phyloP scores from a whole-genome alignment of 164 flowering plant genomes.

The Pachysandra terminalis region DNA sequence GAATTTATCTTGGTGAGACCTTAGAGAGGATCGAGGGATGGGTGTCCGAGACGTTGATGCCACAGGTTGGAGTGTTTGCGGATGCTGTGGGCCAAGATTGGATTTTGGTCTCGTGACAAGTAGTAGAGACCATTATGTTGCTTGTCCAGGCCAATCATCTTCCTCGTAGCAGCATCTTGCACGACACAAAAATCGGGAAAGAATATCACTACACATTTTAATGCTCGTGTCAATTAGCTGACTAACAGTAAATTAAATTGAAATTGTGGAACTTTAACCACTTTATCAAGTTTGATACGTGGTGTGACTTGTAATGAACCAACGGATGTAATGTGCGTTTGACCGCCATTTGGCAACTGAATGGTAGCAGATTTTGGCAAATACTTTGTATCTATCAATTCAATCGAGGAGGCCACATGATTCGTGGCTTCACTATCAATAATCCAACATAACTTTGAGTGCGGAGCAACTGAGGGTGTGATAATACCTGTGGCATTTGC shows the following conservation, averaged over 20 bases:
- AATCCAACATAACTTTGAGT: slow-evolving; percentile 1
- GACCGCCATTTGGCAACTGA: slow-evolving; percentile 1
- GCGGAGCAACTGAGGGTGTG: not conserved
- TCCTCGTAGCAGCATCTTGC: slow-evolving; percentile 1
- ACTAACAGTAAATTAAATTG: not conserved
- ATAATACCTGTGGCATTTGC: slow-evolving; percentile 2
- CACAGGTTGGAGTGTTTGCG: not conserved
- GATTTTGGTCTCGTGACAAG: not conserved
- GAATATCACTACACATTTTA: not conserved
- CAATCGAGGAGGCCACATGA: not conserved
- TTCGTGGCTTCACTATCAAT: slow-evolving; percentile 4
- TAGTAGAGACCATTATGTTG: slow-evolving; percentile 1
- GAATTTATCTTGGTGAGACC: not conserved
- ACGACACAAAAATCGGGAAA: slow-evolving; percentile 1
- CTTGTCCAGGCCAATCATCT: slow-evolving; percentile 6
- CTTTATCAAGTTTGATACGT: not conserved
- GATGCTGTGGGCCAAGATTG: not conserved
- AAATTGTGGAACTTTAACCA: not conserved
- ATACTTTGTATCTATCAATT: not conserved
- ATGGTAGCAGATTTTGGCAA: not conserved
- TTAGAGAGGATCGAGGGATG: not conserved
- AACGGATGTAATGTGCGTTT: not conserved
- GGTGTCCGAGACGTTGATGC: slow-evolving; percentile 4
- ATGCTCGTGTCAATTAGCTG: not conserved
- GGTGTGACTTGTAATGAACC: not conserved